Evolutionary conservation across 2,329 filamentous ascomycete genomes (phyloP), one percentile per base, ranked within the genome.

Genomic region (Ceratocystis harringtonii): DNA sequence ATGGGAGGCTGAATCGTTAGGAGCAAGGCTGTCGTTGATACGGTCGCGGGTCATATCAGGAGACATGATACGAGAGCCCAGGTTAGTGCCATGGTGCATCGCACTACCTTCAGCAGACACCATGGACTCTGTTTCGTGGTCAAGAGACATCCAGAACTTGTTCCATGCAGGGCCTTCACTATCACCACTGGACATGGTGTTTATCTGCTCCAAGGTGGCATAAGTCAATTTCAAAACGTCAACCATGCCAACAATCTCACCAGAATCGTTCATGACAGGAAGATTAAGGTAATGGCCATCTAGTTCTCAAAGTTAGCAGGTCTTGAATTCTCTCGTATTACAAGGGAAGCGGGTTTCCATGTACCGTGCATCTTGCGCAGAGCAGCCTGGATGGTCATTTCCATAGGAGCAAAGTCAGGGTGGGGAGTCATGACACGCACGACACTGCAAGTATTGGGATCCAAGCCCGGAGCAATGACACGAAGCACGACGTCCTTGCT

Each of bases 381-480:
- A 72, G 94, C 94, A 70, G 92, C 90, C 78, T 99, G 94, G 73
- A 99, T 97, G 76, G 87, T 97, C 94, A 99, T 97, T 75, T 97
- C 92, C 79, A 95, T 90, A 36, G 94, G 92, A 66, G 94, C 94
- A 82, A 99, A 99, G 76, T 99, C 94, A 5, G 94, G 94, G 74
- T 99, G 94, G 69, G 94, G 94, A 43, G 94, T 99, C 94, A 99
- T 99, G 70, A 99, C 94, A 71, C 94, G 87, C 69, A 99, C 92
- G 68, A 99, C 94, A 74, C 92, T 97, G 82, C 94, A 99, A 72
- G 88, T 97, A 68, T 85, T 82, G 58, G 94, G 94, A 75, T 99
- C 94, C 67, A 99, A 82, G 19, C 94, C 94, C 62, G 94, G 94
- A 65, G 94, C 94, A 77, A 99, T 99, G 68, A 99, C 94, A 75